Conservation (phyloP, 768 basidiomycete genomes). For the Heimioporus sp. region DNA sequence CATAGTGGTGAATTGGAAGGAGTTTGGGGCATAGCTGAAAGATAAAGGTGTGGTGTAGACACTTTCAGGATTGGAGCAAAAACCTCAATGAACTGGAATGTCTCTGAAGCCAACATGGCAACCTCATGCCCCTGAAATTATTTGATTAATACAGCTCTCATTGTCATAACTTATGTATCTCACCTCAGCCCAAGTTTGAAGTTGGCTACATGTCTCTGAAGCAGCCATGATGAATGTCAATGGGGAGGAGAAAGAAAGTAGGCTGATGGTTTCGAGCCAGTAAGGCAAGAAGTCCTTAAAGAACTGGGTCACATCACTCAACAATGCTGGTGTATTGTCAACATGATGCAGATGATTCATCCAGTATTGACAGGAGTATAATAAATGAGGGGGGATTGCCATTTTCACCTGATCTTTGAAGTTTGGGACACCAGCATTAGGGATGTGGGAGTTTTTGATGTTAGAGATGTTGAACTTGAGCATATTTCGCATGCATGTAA, state of each 20-base stretch:
- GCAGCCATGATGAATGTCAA: too few relatives aligned
- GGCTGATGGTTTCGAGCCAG: constrained; percentile 20
- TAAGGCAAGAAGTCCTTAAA: constrained; percentile 28
- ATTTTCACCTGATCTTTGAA: constrained; percentile 13
- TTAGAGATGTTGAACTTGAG: constrained; percentile 42
- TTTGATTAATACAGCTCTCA: too few relatives aligned
- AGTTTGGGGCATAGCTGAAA: too few relatives aligned
- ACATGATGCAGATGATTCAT: constrained; percentile 24
- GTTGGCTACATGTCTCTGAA: too few relatives aligned
- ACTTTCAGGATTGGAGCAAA: too few relatives aligned
- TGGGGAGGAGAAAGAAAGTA: background rate
- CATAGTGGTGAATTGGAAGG: too few relatives aligned
- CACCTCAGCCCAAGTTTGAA: too few relatives aligned
- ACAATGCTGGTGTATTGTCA: constrained; percentile 12
- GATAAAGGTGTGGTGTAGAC: too few relatives aligned
- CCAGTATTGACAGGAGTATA: constrained; percentile 40
- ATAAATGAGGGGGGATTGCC: constrained; percentile 28
- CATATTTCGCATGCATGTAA: constrained; percentile 29
- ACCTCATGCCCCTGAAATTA: too few relatives aligned
- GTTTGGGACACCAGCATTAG: constrained; percentile 27
- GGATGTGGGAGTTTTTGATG: constrained; percentile 32
- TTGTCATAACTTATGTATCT: too few relatives aligned
- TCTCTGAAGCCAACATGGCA: too few relatives aligned
- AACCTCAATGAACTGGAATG: too few relatives aligned
- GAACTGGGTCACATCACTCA: constrained; percentile 18